phyloP scores from a whole-genome alignment of 148 eudicot species.

The Rheum nobile region DNA sequence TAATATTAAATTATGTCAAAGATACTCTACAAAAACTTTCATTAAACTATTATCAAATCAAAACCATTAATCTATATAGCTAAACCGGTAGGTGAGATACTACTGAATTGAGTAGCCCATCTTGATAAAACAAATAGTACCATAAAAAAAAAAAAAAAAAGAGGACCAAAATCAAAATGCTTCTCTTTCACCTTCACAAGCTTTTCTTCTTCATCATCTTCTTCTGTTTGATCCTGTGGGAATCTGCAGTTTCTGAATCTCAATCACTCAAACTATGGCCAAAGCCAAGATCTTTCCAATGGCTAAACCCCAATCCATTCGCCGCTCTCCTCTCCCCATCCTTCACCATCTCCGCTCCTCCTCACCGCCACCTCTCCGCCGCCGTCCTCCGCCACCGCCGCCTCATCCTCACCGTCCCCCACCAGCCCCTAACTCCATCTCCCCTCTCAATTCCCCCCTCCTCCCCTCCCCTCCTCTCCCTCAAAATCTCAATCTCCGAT shows the following conservation, averaged over 20 bases:
- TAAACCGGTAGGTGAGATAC: too few species aligned
- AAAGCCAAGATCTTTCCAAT: neutral
- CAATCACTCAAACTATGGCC: neutral
- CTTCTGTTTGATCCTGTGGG: neutral
- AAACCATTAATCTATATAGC: too few species aligned
- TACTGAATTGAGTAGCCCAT: too few species aligned
- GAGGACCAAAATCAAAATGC: neutral
- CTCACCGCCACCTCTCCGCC: slow-evolving; percentile 38
- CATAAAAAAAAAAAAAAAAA: too few species aligned
- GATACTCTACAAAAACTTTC: too few species aligned
- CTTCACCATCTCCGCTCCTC: slow-evolving; percentile 34
- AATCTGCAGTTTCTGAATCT: neutral
- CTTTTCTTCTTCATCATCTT: neutral
- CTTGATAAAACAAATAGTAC: too few species aligned
- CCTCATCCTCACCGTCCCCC: slow-evolving; percentile 29
- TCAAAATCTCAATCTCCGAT: slow-evolving; percentile 28
- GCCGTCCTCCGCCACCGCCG: slow-evolving; percentile 43
- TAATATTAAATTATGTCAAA: too few species aligned
- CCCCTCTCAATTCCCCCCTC: slow-evolving; percentile 11
- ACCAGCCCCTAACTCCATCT: slow-evolving; percentile 31
- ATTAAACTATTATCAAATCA: too few species aligned
- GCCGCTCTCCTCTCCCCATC: slow-evolving; percentile 31
- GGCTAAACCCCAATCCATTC: neutral
- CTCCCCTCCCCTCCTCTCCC: slow-evolving; percentile 15
- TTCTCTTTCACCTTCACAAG: neutral